These are phyloP conservation scores for Cenchrus fungigraminus DNA, from an alignment of 176 grass and related monocot genomes.

Conservation along the genomic window DNA sequence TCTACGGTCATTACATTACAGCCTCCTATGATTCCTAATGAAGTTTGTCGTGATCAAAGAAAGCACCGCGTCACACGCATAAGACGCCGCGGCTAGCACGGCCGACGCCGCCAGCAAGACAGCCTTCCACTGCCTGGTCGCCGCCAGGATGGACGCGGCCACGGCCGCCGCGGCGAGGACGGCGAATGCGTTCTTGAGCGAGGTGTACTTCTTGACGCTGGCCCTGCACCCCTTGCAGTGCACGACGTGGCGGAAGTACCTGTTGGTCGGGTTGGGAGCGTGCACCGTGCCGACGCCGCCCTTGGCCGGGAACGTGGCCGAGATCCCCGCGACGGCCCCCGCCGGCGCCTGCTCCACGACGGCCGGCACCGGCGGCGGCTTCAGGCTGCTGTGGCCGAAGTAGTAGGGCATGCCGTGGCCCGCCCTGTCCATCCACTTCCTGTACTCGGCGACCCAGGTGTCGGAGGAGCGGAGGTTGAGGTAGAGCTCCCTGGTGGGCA, in stretches of 20 bases:
- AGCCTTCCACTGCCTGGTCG: constrained; percentile 50
- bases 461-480: constrained; percentile 82
- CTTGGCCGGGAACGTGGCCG: constrained; percentile 78
- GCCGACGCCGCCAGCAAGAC: constrained; percentile 52
- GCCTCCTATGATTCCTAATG: constrained; percentile 76
- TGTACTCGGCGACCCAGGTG: constrained; percentile 93
- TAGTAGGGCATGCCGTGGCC: constrained; percentile 96
- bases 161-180: constrained; percentile 41
- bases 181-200: constrained; percentile 54
- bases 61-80: constrained; percentile 50
- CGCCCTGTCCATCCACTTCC: constrained; percentile 92
- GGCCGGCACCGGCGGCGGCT: constrained; percentile 59
- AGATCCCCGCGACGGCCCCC: constrained; percentile 67
- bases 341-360: constrained; percentile 83
- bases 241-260: constrained; percentile 89
- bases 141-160: constrained; percentile 55
- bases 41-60: constrained; percentile 89
- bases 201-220: constrained; percentile 49
- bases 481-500: constrained; percentile 84
- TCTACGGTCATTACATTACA: constrained; percentile 40
- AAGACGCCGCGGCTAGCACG: constrained; percentile 54
- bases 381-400: constrained; percentile 77
- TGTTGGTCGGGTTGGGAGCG: constrained; percentile 81
- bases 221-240: constrained; percentile 86
- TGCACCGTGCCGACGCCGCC: constrained; percentile 70